Evolutionary conservation across 805 yeast genomes (phyloP).

Genomic region (Sugiyamaella americana): DNA sequence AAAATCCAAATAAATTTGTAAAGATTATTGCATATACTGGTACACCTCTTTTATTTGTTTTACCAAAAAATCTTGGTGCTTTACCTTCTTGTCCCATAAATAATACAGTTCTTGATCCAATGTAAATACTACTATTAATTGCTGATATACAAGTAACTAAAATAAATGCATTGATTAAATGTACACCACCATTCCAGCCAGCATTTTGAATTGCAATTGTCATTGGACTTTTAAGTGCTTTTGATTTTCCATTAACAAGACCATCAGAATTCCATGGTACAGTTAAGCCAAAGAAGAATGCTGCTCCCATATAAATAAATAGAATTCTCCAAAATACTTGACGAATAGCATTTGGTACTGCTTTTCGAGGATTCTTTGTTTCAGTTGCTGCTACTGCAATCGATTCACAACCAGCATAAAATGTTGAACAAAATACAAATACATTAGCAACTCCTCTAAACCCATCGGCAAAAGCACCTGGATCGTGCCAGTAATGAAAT

Average conservation of each 20-base stretch:
- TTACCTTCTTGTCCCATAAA: conserved; percentile 55
- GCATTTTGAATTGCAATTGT: conserved; percentile 44
- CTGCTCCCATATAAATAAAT: conserved; percentile 50
- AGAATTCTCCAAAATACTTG: conserved; percentile 53
- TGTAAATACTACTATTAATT: conserved; percentile 60
- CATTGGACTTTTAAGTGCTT: conserved; percentile 47
- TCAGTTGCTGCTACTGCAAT: conserved; percentile 63
- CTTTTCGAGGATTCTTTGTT: conserved; percentile 52
- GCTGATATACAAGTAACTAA: conserved; percentile 61
- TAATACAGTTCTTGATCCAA: conserved; percentile 63
- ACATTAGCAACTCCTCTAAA: conserved; percentile 48
- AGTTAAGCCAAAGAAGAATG: conserved; percentile 54
- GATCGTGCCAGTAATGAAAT: conserved; percentile 49
- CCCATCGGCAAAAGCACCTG: conserved; percentile 53
- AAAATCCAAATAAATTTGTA: conserved; percentile 48
- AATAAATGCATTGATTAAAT: conserved; percentile 57
- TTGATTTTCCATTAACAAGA: conserved; percentile 37
- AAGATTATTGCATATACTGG: conserved; percentile 55
- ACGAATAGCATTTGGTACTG: conserved; percentile 56
- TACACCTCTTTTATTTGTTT: conserved; percentile 53
- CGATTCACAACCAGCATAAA: conserved; percentile 54
- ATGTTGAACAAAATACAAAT: conserved; percentile 55
- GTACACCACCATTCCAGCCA: conserved; percentile 47
- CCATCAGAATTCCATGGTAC: conserved; percentile 50
- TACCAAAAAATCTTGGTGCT: conserved; percentile 52